These are phyloP conservation scores for Boechera retrofracta DNA, from an alignment of 345 rosid genomes.

Conservation along the genomic window DNA sequence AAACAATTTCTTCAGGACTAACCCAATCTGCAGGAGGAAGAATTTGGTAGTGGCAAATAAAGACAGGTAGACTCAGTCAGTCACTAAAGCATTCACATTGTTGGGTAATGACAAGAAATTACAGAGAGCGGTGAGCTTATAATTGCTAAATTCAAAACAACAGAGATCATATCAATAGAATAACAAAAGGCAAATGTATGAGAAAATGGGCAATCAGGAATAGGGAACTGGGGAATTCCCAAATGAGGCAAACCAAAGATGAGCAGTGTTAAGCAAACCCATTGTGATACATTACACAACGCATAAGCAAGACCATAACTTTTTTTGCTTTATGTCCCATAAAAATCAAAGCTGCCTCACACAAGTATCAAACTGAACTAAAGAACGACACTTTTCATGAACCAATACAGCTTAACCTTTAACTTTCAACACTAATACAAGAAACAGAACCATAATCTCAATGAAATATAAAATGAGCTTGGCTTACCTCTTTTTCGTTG, in stretches of 20 bases:
- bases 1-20: constrained; percentile 63
- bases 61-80: not conserved
- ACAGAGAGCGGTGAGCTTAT: not conserved
- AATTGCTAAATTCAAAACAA: not conserved
- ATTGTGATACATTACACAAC: not conserved
- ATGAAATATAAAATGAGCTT: not conserved
- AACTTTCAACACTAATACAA: not conserved
- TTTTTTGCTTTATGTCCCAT: not conserved
- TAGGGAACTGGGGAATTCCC: not conserved
- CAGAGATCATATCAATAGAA: not conserved
- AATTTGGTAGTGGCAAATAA: not conserved
- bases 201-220: not conserved
- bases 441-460: not conserved
- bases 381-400: not conserved
- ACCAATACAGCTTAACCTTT: not conserved
- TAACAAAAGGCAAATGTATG: not conserved
- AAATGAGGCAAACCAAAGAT: not conserved
- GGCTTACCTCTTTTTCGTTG: constrained; percentile 79
- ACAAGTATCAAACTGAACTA: not conserved
- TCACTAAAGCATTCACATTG: constrained; percentile 3
- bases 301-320: constrained; percentile 5
- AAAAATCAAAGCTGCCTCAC: not conserved
- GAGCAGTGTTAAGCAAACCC: not conserved
- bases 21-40: constrained; percentile 56
- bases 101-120: not conserved